Base-by-base conservation (phyloP, 1,284 basidiomycete species). In the Hemileia vastatrix region DNA sequence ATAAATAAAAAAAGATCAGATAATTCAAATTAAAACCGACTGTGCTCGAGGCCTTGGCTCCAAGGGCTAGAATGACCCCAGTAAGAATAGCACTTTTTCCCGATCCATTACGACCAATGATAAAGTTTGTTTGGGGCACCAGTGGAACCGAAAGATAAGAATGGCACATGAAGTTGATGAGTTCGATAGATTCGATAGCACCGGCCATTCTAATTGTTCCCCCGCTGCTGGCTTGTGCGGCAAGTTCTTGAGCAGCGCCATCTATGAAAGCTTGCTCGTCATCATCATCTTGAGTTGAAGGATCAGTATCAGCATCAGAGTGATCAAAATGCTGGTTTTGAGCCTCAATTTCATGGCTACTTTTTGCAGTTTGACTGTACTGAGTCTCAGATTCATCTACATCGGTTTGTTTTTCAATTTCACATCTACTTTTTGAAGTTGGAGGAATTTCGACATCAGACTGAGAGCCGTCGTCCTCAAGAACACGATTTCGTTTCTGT, bases 81-180 rank as follows among this genome's bases (percentile, higher is more conserved):
- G 94, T 92, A 33, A 98, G 81, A 44, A 96, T 85, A 1, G 95
- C 93, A 73, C 90, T 94, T 78, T 98, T 98, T 11, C 95, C 93
- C 77, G 66, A 64, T 47, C 81, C 81, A 70, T 82, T 83, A 80
- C 75, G 78, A 81, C 95, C 95, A 63, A 96, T 94, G 67, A 99
- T 87, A 73, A 98, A 97, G 78, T 98, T 97, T 74, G 97, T 87
- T 75, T 91, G 89, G 13, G 72, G 70, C 1, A 71, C 71, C n/a
- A 76, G 67, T 0, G 59, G 24, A 48, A 75, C 66, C 54, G 68
- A 63, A 48, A 76, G 72, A 62, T 71, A 68, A 45, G 65, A 64
- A 60, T 76, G 75, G 57, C 75, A 76, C 75, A 76, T 76, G 64
- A 76, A 76, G 64, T 76, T 75, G 63, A 70, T 67, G 21, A 76